These are phyloP conservation scores for Haplosporangium gracile DNA, from an alignment of 192 early-diverging fungal genomes.

Conservation along the genomic window DNA sequence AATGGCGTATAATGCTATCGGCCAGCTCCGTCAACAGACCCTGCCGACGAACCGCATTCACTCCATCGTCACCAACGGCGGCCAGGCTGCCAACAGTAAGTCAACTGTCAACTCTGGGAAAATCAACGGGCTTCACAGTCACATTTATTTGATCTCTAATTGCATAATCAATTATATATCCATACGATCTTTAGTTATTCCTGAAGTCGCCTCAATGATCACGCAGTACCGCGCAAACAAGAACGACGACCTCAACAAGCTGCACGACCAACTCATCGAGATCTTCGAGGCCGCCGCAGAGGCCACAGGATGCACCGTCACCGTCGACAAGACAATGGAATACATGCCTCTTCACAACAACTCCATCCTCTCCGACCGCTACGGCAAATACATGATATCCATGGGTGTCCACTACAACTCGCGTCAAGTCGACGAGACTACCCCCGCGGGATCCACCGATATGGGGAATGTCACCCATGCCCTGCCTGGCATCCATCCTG, in stretches of 20 bases:
- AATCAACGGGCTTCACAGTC: background rate
- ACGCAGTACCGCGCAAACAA: slow-evolving; percentile 74
- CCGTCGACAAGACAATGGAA: slow-evolving; percentile 49
- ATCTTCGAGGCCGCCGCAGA: slow-evolving; percentile 75
- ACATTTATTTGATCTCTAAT: background rate
- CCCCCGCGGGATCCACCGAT: slow-evolving; percentile 71
- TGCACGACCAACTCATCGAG: slow-evolving; percentile 67
- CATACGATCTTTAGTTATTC: slow-evolving; percentile 65
- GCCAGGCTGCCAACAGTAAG: slow-evolving; percentile 64
- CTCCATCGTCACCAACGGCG: slow-evolving; percentile 86
- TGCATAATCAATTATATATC: background rate
- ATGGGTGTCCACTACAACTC: slow-evolving; percentile 48
- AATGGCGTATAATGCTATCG: slow-evolving; percentile 75
- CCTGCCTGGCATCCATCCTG: slow-evolving; percentile 72
- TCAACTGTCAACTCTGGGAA: background rate
- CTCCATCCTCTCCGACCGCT: slow-evolving; percentile 61
- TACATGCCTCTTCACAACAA: slow-evolving; percentile 69
- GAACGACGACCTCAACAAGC: slow-evolving; percentile 62
- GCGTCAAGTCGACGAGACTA: slow-evolving; percentile 48
- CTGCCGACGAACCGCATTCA: slow-evolving; percentile 79
- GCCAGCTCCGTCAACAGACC: slow-evolving; percentile 81
- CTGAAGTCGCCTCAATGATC: slow-evolving; percentile 68
- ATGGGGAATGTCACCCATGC: slow-evolving; percentile 80
- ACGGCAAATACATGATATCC: slow-evolving; percentile 63
- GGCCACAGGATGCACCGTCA: slow-evolving; percentile 78